Percentiles rank a stretch among this genome's conserved stretches.
Conservation (phyloP, 2,329 filamentous ascomycete genomes). For the Xylariaceae sp. region DNA sequence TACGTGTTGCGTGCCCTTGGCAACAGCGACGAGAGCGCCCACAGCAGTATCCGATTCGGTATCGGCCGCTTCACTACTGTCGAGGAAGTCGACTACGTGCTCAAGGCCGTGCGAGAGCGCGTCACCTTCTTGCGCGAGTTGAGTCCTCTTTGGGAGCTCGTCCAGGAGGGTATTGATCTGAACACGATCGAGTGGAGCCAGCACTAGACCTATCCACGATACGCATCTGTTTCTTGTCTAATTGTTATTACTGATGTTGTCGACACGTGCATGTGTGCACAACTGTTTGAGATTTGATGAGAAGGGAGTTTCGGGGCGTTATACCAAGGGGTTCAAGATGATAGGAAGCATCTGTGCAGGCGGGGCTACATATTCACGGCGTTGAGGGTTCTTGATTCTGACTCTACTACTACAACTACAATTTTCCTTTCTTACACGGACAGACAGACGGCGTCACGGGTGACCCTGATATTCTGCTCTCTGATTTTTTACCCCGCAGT, state of each 20-base stretch:
- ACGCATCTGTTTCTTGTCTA: neutral
- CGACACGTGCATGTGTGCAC: slow-evolving; percentile 4
- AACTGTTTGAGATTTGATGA: slow-evolving; percentile 5
- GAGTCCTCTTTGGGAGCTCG: slow-evolving; percentile 93
- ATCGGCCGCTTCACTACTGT: slow-evolving; percentile 97
- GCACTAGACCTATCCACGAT: slow-evolving; percentile 53
- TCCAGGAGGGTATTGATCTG: slow-evolving; percentile 92
- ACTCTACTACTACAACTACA: neutral
- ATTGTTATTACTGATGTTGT: neutral
- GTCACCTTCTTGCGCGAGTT: slow-evolving; percentile 91
- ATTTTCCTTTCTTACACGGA: neutral
- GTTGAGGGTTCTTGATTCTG: neutral
- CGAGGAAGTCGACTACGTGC: slow-evolving; percentile 90
- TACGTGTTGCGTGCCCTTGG: slow-evolving; percentile 93
- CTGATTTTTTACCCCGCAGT: neutral
- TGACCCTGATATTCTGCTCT: neutral
- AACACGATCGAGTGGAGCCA: slow-evolving; percentile 98
- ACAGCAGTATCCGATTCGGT: slow-evolving; percentile 95
- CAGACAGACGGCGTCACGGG: neutral
- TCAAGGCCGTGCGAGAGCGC: slow-evolving; percentile 86
- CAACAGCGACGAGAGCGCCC: slow-evolving; percentile 94
- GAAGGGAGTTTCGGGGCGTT: slow-evolving; percentile 9
- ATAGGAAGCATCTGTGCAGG: neutral
- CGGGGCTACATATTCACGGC: neutral
- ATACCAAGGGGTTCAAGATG: neutral